A percentile compares a stretch with the other conserved stretches of the same genome.
Conservation (phyloP, 2,329 filamentous ascomycete species). For the Fusarium tjaetaba region DNA sequence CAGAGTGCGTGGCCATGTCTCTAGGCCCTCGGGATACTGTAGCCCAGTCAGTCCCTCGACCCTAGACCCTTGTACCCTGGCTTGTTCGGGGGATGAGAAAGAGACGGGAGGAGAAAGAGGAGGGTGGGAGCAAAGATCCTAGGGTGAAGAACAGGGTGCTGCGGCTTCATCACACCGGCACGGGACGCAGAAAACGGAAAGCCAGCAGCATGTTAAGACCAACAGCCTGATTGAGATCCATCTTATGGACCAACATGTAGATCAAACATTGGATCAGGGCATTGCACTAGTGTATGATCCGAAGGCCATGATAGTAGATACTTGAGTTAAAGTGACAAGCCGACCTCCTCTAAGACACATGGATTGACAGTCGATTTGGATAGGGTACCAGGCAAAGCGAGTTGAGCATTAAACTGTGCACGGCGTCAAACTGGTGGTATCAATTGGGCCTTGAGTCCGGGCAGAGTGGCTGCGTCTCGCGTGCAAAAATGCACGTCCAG, state of each 20-base stretch:
- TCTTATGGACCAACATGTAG: slow-evolving; percentile 9
- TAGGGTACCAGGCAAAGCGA: slow-evolving; percentile 9
- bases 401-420: slow-evolving; percentile 8
- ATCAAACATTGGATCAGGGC: slow-evolving; percentile 4
- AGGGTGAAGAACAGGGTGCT: slow-evolving; percentile 21
- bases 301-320: neutral
- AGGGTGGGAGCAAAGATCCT: slow-evolving; percentile 30
- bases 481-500: slow-evolving; percentile 34
- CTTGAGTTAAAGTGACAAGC: slow-evolving; percentile 7
- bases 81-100: slow-evolving; percentile 15
- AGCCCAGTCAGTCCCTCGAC: slow-evolving; percentile 31
- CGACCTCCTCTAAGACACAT: slow-evolving; percentile 6
- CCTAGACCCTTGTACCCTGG: slow-evolving; percentile 33
- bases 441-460: slow-evolving; percentile 13
- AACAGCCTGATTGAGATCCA: slow-evolving; percentile 1
- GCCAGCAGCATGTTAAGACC: slow-evolving; percentile 14
- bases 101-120: slow-evolving; percentile 19
- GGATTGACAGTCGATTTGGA: slow-evolving; percentile 11
- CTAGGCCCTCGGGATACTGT: slow-evolving; percentile 22
- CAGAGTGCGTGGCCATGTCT: slow-evolving; percentile 29
- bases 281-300: neutral
- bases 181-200: slow-evolving; percentile 32
- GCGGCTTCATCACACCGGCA: slow-evolving; percentile 37
- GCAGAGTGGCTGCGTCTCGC: slow-evolving; percentile 31
- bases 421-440: slow-evolving; percentile 25